Evolutionary conservation across 371 early-diverging fungal genomes (phyloP).

Genomic region (Dichotomocladium elegans): DNA sequence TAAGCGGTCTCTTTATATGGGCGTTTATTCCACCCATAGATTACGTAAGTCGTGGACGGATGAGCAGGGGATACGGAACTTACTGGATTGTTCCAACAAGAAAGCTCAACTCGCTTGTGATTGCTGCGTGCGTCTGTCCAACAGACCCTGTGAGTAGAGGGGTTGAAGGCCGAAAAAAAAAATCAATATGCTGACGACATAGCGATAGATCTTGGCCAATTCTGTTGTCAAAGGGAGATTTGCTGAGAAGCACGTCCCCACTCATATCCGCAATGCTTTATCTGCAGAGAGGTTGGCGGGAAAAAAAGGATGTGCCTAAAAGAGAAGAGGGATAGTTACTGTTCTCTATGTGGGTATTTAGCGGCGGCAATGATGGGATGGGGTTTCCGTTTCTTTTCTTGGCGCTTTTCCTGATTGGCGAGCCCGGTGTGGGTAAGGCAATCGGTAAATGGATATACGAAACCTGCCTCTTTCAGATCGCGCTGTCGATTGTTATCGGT

Average conservation of each 20-base stretch:
- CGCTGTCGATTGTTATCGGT: conserved; percentile 76
- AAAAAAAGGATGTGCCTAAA: background rate
- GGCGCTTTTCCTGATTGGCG: conserved; percentile 66
- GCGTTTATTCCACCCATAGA: conserved; percentile 56
- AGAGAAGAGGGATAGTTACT: background rate
- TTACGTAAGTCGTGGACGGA: conserved; percentile 50
- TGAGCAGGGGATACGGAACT: background rate
- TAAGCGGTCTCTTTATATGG: conserved; percentile 70
- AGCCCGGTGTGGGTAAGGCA: conserved; percentile 59
- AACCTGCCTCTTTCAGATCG: conserved; percentile 77
- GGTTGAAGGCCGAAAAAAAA: too few relatives aligned
- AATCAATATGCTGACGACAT: too few relatives aligned
- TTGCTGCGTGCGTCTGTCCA: conserved; percentile 90
- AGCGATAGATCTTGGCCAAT: conserved; percentile 77
- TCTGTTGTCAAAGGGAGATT: conserved; percentile 94
- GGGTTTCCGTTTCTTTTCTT: conserved; percentile 91
- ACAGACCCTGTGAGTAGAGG: conserved; percentile 93
- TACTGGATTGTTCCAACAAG: background rate
- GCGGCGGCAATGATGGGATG: conserved; percentile 83
- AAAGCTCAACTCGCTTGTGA: conserved; percentile 67
- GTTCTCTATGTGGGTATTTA: conserved; percentile 13
- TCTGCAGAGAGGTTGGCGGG: conserved; percentile 89
- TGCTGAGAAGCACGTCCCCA: conserved; percentile 91
- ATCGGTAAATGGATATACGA: conserved; percentile 77
- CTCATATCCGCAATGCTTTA: conserved; percentile 79